Evolutionary conservation across 257 asterid species (phyloP).

Genomic region (Henckelia pumila): DNA sequence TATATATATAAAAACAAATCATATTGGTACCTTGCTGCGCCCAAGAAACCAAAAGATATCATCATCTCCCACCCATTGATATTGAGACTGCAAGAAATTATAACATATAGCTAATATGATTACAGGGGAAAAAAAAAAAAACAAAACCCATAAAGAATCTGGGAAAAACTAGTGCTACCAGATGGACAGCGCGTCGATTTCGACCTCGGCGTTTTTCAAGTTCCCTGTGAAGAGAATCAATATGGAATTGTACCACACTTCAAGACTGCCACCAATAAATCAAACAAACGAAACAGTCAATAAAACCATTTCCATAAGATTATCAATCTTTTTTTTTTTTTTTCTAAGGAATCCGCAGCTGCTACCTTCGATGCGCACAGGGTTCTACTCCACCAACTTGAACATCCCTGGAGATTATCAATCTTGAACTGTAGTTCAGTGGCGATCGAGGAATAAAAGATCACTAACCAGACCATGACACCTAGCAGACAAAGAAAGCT

Average conservation of each 20-base stretch:
- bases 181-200: conserved; percentile 63
- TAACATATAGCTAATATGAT: not conserved
- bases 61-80: conserved; percentile 81
- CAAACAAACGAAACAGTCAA: too few relatives aligned
- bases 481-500: conserved; percentile 75
- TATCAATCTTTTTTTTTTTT: too few relatives aligned
- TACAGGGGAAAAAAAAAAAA: too few relatives aligned
- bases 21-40: conserved; percentile 63
- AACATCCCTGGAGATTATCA: too few relatives aligned
- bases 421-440: too few relatives aligned
- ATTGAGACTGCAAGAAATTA: conserved; percentile 51
- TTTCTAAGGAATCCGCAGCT: too few relatives aligned
- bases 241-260: conserved; percentile 70
- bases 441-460: too few relatives aligned
- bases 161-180: conserved; percentile 40
- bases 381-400: too few relatives aligned
- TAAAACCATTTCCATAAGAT: too few relatives aligned
- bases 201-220: conserved; percentile 59
- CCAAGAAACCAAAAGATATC: conserved; percentile 69
- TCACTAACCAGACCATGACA: conserved; percentile 72
- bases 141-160: not conserved
- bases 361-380: too few relatives aligned
- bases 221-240: conserved; percentile 68
- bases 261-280: conserved; percentile 43
- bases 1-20: too few relatives aligned